Conservation (phyloP, 805 yeast genomes). For the Blastobotrys chiropterorum region DNA sequence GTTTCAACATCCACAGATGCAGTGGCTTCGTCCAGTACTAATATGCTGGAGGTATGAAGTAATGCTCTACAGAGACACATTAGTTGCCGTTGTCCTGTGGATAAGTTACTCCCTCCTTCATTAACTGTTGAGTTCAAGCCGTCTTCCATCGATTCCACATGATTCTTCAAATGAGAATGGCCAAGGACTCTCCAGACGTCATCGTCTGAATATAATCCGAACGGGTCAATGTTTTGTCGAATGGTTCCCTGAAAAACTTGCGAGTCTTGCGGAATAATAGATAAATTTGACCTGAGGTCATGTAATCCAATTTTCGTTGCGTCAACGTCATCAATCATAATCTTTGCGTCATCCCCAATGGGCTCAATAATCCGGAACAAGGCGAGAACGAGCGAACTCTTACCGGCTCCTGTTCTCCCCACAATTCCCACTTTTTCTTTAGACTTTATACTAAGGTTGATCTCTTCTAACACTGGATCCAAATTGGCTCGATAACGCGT, state of each 20-base stretch:
- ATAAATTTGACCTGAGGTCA: constrained; percentile 50
- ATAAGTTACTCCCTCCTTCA: constrained; percentile 73
- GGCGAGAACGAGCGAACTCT: constrained; percentile 74
- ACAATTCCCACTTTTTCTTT: constrained; percentile 81
- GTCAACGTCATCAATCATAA: constrained; percentile 52
- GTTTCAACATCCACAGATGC: constrained; percentile 81
- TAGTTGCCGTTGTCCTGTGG: constrained; percentile 78
- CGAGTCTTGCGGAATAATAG: constrained; percentile 68
- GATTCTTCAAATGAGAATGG: constrained; percentile 48
- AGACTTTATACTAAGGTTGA: constrained; percentile 58
- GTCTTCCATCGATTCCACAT: constrained; percentile 37
- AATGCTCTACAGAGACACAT: constrained; percentile 75
- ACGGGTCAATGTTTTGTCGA: constrained; percentile 59
- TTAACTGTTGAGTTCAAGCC: constrained; percentile 47
- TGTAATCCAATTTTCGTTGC: constrained; percentile 45
- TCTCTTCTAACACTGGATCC: constrained; percentile 61
- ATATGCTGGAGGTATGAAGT: constrained; percentile 57
- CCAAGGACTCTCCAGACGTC: constrained; percentile 53
- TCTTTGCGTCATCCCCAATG: constrained; percentile 36
- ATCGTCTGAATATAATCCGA: constrained; percentile 41
- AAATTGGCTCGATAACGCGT: constrained; percentile 64
- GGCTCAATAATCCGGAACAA: constrained; percentile 56
- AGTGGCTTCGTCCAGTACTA: constrained; percentile 73
- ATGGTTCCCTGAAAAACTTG: constrained; percentile 59
- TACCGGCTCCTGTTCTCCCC: constrained; percentile 88